Evolutionary conservation across 2,329 filamentous ascomycete species (phyloP), one percentile per base, ranked within the genome.

Genomic region (Trichoderma simmonsii): DNA sequence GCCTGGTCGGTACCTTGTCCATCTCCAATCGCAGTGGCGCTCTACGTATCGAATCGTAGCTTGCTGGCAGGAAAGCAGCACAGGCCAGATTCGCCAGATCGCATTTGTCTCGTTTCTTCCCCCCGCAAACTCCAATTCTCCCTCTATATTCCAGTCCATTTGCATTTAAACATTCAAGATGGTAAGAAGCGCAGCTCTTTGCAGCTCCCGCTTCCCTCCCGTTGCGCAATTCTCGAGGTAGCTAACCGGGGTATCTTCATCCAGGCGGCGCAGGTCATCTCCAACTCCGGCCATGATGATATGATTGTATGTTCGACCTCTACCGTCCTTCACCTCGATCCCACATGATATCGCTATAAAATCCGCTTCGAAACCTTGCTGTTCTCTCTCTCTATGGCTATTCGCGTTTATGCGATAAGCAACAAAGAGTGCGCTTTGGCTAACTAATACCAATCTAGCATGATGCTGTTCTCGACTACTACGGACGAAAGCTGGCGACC

Each of bases 401-500:
- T 56, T 11, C 32, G 8, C 9, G 64, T 63, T 61, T 72, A 70
- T 74, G 76, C 74, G 74, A 56, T 43, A 60, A 12, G 7, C 15
- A 30, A n/a, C 39, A 26, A 51, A 32, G 57, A 21, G 21, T 48
- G 36, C 66, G 28, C 21, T 75, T 76, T 70, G 76, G 59, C 63
- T 63, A 14, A 72, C n/a, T 68, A 32, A n/a, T 11, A 26, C 54
- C 59, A 60, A 51, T 28, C 70, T 76, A 94, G 95, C 96, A 99
- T 83, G 96, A 99, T 89, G 96, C 96, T 75, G 95, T 97, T 76
- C 91, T 99, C 80, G 96, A 99, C 83, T 99, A 98, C 87, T 99
- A 98, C 83, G 96, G 96, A 80, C 91, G 96, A 77, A 92, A 95
- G 80, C 90, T 99, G 77, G 96, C 96, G 74, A 99, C 96, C 76